phyloP scores from a whole-genome alignment of 2,329 filamentous ascomycete species.

The Tolypocladium tropicale region DNA sequence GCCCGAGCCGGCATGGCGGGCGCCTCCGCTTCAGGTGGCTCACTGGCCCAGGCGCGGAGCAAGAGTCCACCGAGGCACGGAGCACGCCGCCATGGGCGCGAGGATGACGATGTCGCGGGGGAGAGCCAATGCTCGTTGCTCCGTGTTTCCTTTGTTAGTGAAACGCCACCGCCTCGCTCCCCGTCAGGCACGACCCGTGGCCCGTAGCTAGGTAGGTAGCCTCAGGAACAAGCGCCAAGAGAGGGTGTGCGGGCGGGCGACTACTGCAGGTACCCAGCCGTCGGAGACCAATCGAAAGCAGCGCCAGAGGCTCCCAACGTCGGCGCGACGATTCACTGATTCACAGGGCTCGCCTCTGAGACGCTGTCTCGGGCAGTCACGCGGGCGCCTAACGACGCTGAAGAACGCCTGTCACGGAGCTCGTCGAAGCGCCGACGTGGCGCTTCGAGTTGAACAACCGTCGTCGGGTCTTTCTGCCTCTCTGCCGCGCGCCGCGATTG shows the following conservation, averaged over 20 bases:
- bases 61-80: background rate
- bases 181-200: too few species aligned
- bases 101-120: background rate
- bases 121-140: background rate
- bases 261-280: background rate
- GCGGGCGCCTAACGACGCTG: background rate
- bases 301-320: background rate
- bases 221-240: background rate
- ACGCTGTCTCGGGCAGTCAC: background rate
- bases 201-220: background rate
- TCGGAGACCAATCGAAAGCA: background rate
- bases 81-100: too few species aligned
- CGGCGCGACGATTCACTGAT: background rate
- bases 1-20: background rate
- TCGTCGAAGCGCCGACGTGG: background rate
- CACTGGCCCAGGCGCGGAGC: background rate
- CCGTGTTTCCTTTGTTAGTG: background rate
- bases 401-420: background rate
- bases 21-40: background rate
- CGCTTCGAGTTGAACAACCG: background rate
- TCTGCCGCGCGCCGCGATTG: background rate
- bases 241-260: background rate
- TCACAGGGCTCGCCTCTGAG: background rate
- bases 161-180: background rate
- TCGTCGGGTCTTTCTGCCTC: background rate